Evolutionary conservation across 1,284 basidiomycete species (phyloP).

Genomic region (Porogramme epimiltina): DNA sequence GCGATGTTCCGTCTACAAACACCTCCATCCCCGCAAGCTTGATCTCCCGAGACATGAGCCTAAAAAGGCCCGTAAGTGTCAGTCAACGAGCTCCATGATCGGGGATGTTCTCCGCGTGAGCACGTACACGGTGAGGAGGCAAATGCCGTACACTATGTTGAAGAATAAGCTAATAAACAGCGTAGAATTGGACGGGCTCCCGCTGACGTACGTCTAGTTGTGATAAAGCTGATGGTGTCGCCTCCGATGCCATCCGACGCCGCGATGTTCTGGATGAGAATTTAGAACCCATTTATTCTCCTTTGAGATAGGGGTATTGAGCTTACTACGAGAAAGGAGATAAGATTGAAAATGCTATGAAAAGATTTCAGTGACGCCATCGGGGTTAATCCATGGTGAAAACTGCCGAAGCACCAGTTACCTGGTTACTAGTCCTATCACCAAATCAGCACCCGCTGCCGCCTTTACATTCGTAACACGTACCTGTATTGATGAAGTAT

Average conservation of each 20-base stretch:
- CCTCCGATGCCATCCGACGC: background rate
- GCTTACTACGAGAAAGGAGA: constrained; percentile 5
- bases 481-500: background rate
- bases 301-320: background rate
- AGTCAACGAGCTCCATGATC: background rate
- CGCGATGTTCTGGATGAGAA: constrained; percentile 1
- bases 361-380: background rate
- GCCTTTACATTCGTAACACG: background rate
- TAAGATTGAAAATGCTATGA: constrained; percentile 5
- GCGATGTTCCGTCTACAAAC: background rate
- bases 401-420: background rate
- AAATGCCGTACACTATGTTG: background rate
- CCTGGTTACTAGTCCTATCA: background rate
- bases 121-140: constrained; percentile 1
- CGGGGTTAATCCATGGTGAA: background rate
- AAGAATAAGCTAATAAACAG: too few species aligned
- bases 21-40: constrained; percentile 1
- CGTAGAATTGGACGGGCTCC: too few species aligned
- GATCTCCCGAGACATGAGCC: constrained; percentile 1
- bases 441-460: background rate
- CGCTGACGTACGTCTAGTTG: background rate
- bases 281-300: background rate
- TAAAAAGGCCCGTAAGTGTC: background rate
- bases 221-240: background rate
- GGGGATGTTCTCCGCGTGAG: too few species aligned